phyloP scores from a whole-genome alignment of 176 grass and related monocot genomes.

The Oryza glaberrima region DNA sequence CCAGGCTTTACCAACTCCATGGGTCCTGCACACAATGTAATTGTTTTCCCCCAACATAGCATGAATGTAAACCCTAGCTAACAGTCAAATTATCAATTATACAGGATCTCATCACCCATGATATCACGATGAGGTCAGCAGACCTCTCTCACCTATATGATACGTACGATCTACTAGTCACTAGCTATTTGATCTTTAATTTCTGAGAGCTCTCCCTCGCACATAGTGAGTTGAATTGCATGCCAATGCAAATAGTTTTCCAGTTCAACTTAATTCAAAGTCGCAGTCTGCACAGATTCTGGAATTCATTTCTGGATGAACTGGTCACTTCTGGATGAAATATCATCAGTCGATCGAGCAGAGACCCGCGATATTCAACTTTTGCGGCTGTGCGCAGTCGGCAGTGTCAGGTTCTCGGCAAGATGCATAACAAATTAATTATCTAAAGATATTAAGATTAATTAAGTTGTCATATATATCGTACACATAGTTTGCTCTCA shows the following conservation, averaged over 20 bases:
- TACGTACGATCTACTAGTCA: background rate
- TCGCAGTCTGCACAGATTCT: background rate
- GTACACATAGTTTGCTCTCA: too few species aligned
- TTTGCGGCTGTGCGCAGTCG: background rate
- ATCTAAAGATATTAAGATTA: too few species aligned
- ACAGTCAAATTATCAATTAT: slow-evolving; percentile 9
- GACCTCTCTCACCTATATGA: background rate
- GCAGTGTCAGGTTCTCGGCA: background rate
- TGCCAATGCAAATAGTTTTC: background rate
- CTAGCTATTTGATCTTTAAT: background rate
- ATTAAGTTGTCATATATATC: too few species aligned
- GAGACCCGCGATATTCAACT: background rate
- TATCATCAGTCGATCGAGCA: background rate
- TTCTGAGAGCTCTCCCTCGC: background rate
- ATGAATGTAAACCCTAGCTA: background rate
- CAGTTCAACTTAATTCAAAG: background rate
- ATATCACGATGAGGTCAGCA: slow-evolving; percentile 25
- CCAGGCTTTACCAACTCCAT: background rate
- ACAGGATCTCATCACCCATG: slow-evolving; percentile 12
- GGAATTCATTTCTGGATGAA: background rate
- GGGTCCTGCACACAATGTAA: background rate
- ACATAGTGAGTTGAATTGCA: background rate
- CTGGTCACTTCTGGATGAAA: background rate
- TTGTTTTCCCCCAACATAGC: background rate
- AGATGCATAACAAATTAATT: too few species aligned